A percentile compares a stretch with the other conserved stretches of the same genome.
Conservation (phyloP, 306 rosid species). For the Pueraria montana region DNA sequence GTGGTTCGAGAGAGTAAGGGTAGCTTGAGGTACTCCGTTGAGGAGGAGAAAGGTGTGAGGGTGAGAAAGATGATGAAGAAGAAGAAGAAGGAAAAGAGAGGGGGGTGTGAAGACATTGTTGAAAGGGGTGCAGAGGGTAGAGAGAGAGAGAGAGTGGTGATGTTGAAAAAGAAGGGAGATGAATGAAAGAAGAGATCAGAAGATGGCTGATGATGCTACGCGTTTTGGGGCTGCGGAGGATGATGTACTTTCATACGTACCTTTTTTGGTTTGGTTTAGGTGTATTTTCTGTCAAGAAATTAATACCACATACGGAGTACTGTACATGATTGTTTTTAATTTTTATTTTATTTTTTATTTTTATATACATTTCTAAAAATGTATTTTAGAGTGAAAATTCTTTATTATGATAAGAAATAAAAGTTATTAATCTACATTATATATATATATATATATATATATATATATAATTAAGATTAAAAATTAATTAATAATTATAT, state of each 20-base stretch:
- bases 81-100: neutral
- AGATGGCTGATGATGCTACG: neutral
- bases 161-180: neutral
- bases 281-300: too few species aligned
- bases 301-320: too few species aligned
- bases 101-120: constrained; percentile 47
- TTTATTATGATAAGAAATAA: too few species aligned
- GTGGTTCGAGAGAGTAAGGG: constrained; percentile 61
- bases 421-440: too few species aligned
- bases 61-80: constrained; percentile 22
- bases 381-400: too few species aligned
- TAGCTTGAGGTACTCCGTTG: constrained; percentile 52
- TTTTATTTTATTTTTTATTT: too few species aligned
- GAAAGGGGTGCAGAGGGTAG: too few species aligned
- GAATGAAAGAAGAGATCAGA: neutral
- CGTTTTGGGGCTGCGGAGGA: neutral
- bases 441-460: too few species aligned
- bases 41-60: constrained; percentile 29
- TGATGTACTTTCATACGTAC: constrained; percentile 15
- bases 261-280: neutral
- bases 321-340: too few species aligned
- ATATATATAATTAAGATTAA: too few species aligned
- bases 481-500: too few species aligned
- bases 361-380: too few species aligned
- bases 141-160: neutral